Percentiles rank a stretch among this genome's conserved stretches.
phyloP scores from a whole-genome alignment of 257 asterid genomes.

The Plantago elongata region DNA sequence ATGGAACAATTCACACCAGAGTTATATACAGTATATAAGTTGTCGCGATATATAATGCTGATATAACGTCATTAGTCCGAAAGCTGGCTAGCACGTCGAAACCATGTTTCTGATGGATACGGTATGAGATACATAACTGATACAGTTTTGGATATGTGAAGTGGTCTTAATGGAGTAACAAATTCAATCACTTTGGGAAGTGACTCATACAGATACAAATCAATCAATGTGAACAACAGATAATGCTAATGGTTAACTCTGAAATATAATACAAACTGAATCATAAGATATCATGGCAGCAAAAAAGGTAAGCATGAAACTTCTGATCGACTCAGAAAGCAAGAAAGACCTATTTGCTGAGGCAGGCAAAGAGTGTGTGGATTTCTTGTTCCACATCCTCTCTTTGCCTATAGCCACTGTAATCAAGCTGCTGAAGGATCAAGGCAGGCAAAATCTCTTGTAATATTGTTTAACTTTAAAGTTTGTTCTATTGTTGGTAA shows the following conservation, averaged over 20 bases:
- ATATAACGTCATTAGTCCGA: too few species aligned
- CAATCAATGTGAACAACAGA: too few species aligned
- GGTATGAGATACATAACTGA: too few species aligned
- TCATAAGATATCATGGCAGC: not conserved
- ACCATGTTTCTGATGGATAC: too few species aligned
- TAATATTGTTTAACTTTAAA: too few species aligned
- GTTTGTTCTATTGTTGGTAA: too few species aligned
- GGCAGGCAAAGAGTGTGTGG: conserved; percentile 32
- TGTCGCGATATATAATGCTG: too few species aligned
- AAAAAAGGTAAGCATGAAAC: conserved; percentile 29
- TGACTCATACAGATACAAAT: not conserved
- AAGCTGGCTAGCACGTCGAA: too few species aligned
- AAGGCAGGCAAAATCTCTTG: too few species aligned
- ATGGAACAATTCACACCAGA: too few species aligned
- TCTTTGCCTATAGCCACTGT: conserved; percentile 22
- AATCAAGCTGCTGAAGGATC: conserved; percentile 16
- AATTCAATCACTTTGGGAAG: not conserved
- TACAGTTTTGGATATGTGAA: too few species aligned
- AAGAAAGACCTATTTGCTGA: conserved; percentile 34
- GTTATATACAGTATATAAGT: too few species aligned
- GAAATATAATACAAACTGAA: not conserved
- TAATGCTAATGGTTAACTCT: not conserved
- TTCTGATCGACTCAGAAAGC: conserved; percentile 25
- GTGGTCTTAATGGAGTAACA: not conserved
- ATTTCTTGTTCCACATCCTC: conserved; percentile 29